Conservation (phyloP, 257 asterid species). For the Henckelia pumila region DNA sequence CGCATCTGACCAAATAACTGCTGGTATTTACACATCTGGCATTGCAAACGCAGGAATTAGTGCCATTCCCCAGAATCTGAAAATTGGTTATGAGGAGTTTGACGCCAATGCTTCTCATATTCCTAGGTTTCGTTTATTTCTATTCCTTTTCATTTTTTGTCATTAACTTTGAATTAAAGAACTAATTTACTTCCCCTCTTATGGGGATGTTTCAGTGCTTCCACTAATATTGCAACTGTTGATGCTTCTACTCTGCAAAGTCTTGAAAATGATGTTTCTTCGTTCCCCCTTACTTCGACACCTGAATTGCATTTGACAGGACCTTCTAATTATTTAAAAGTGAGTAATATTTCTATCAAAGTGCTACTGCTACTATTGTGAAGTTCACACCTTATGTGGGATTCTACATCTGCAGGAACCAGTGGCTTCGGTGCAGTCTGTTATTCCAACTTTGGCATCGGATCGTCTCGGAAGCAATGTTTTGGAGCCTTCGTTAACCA, state of each 20-base stretch:
- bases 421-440: slow-evolving; percentile 48
- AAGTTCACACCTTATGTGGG: slow-evolving; percentile 8
- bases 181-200: slow-evolving; percentile 16
- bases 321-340: slow-evolving; percentile 55
- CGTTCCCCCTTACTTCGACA: slow-evolving; percentile 50
- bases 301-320: slow-evolving; percentile 57
- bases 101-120: slow-evolving; percentile 54
- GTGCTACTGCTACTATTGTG: not conserved
- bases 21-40: slow-evolving; percentile 57
- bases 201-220: slow-evolving; percentile 50
- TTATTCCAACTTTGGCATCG: slow-evolving; percentile 49
- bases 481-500: slow-evolving; percentile 63
- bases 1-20: slow-evolving; percentile 52
- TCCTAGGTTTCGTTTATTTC: slow-evolving; percentile 48
- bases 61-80: slow-evolving; percentile 57
- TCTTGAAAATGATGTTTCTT: slow-evolving; percentile 51
- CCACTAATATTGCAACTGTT: slow-evolving; percentile 48
- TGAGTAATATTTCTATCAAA: slow-evolving; percentile 33
- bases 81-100: slow-evolving; percentile 53
- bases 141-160: not conserved
- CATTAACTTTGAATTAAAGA: not conserved
- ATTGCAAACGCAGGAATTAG: slow-evolving; percentile 50
- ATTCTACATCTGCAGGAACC: slow-evolving; percentile 49
- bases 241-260: slow-evolving; percentile 48
- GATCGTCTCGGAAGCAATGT: slow-evolving; percentile 58